A percentile compares a stretch with the other conserved stretches of the same genome.
Evolutionary conservation across 805 yeast species (phyloP).

Genomic region (Wickerhamiella musiphila): DNA sequence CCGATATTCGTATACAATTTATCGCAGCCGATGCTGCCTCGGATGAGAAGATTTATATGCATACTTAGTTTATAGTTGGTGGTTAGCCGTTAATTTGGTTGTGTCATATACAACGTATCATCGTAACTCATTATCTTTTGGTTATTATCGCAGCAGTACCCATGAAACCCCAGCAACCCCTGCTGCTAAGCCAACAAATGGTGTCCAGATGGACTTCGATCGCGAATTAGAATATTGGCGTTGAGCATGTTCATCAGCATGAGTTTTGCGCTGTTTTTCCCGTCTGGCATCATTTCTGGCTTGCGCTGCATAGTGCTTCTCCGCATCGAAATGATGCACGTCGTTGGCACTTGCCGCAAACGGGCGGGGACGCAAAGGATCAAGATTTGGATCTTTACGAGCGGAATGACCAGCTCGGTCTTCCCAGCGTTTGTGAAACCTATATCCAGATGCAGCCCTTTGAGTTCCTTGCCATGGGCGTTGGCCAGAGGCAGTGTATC

Average conservation of each 20-base stretch:
- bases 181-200: neutral
- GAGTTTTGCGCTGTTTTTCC: neutral
- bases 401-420: constrained; percentile 8
- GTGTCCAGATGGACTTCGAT: too few species aligned
- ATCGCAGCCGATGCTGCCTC: too few species aligned
- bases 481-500: constrained; percentile 7
- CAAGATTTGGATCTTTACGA: constrained; percentile 10
- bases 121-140: too few species aligned
- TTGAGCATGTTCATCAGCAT: too few species aligned
- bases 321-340: constrained; percentile 24
- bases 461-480: constrained; percentile 8
- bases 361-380: constrained; percentile 15
- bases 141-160: too few species aligned
- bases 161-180: neutral
- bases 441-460: constrained; percentile 7
- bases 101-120: too few species aligned
- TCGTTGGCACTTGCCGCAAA: constrained; percentile 15
- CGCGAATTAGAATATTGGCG: too few species aligned
- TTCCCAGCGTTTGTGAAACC: constrained; percentile 5
- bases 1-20: too few species aligned
- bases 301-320: constrained; percentile 12
- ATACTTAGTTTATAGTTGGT: too few species aligned
- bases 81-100: too few species aligned
- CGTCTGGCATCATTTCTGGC: neutral
- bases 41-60: too few species aligned